Conservation (phyloP, 2,329 filamentous ascomycete genomes). For the Davidsoniella neocaledoniae region DNA sequence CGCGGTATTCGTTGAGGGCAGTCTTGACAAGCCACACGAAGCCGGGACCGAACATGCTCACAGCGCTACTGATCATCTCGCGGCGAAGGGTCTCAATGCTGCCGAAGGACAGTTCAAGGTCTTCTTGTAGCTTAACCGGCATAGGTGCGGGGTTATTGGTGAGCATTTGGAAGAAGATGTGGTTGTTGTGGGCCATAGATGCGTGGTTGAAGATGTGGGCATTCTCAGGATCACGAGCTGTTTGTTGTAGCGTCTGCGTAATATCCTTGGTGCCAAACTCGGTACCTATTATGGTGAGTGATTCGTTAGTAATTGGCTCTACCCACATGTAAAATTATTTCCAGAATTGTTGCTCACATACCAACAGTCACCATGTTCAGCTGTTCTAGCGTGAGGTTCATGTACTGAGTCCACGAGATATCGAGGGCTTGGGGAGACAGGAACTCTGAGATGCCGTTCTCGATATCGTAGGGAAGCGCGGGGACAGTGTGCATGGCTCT, state of each 20-base stretch:
- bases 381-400: constrained; percentile 53
- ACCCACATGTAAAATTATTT: not conserved
- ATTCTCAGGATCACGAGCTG: constrained; percentile 59
- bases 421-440: constrained; percentile 53
- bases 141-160: constrained; percentile 31
- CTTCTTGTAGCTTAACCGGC: constrained; percentile 35
- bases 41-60: constrained; percentile 88
- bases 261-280: constrained; percentile 42
- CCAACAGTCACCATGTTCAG: constrained; percentile 60
- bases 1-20: constrained; percentile 34
- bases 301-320: constrained; percentile 3
- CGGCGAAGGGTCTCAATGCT: constrained; percentile 65
- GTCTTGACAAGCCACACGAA: constrained; percentile 84
- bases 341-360: constrained; percentile 25
- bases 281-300: constrained; percentile 32
- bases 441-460: constrained; percentile 47
- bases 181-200: constrained; percentile 87
- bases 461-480: constrained; percentile 27
- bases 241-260: constrained; percentile 54
- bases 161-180: constrained; percentile 57
- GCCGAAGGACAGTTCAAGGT: constrained; percentile 58
- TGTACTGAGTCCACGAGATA: constrained; percentile 71
- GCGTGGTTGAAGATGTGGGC: constrained; percentile 89
- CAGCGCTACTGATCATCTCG: constrained; percentile 66
- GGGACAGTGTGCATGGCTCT: constrained; percentile 33